phyloP scores from a whole-genome alignment of 1,139 yeast species.

The Suhomyces chickasaworum region DNA sequence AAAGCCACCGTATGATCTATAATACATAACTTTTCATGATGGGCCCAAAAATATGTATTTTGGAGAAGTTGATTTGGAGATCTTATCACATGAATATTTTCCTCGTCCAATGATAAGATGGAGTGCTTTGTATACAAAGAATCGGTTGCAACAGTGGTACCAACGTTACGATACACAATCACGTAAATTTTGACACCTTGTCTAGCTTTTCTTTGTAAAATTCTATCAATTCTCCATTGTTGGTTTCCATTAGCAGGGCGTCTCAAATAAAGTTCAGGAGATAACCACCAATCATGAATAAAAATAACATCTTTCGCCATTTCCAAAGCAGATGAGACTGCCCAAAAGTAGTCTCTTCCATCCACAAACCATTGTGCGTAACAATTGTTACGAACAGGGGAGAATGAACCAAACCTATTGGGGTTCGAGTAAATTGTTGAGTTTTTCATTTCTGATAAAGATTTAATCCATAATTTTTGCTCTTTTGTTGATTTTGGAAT shows the following conservation, averaged over 20 bases:
- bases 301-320: conserved; percentile 94
- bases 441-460: conserved; percentile 69
- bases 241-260: conserved; percentile 96
- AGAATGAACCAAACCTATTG: conserved; percentile 85
- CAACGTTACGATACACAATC: conserved; percentile 94
- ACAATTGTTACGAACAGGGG: conserved; percentile 83
- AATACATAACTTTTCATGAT: conserved; percentile 90
- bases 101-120: conserved; percentile 73
- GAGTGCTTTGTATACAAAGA: conserved; percentile 95
- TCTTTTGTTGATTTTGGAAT: conserved; percentile 74
- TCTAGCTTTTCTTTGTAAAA: conserved; percentile 85
- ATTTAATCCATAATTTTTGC: conserved; percentile 73
- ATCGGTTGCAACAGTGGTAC: conserved; percentile 89
- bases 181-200: conserved; percentile 94
- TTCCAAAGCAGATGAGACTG: conserved; percentile 85
- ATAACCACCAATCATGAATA: conserved; percentile 98
- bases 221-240: conserved; percentile 87
- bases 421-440: conserved; percentile 69
- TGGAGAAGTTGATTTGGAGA: conserved; percentile 95
- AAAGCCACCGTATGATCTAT: conserved; percentile 89
- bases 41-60: conserved; percentile 97
- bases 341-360: conserved; percentile 96
- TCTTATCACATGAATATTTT: conserved; percentile 85
- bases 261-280: conserved; percentile 90
- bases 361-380: conserved; percentile 98